A percentile compares a stretch with the other conserved stretches of the same genome.
Conservation (phyloP, 2,329 filamentous ascomycete genomes). For the Chaetomiaceae sp. region DNA sequence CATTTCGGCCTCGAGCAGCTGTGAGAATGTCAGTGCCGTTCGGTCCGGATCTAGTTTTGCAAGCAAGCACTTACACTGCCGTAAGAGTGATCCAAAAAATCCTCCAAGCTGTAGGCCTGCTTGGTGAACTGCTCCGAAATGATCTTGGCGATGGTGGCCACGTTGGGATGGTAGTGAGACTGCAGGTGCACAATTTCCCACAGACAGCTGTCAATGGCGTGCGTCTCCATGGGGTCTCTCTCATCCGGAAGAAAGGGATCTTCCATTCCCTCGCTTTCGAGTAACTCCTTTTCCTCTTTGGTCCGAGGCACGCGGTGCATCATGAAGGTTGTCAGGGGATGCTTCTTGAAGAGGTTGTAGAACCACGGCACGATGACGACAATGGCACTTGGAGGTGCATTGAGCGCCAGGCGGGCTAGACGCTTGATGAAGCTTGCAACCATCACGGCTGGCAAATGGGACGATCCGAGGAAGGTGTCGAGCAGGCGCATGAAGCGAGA, state of each 20-base stretch:
- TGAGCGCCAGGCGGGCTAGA: slow-evolving; percentile 77
- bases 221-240: slow-evolving; percentile 75
- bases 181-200: slow-evolving; percentile 94
- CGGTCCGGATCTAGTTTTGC: background rate
- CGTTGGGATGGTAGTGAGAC: slow-evolving; percentile 93
- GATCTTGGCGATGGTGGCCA: slow-evolving; percentile 89
- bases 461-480: slow-evolving; percentile 84
- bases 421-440: slow-evolving; percentile 96
- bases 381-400: slow-evolving; percentile 83
- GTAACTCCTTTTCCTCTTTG: slow-evolving; percentile 50
- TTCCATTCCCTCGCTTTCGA: slow-evolving; percentile 56
- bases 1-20: slow-evolving; percentile 82
- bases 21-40: slow-evolving; percentile 31
- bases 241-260: slow-evolving; percentile 79
- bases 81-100: slow-evolving; percentile 95
- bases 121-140: slow-evolving; percentile 97
- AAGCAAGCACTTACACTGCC: slow-evolving; percentile 56
- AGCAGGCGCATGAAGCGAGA: slow-evolving; percentile 90
- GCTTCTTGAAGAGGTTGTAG: slow-evolving; percentile 88
- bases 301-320: slow-evolving; percentile 72
- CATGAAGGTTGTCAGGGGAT: slow-evolving; percentile 93
- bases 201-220: slow-evolving; percentile 84
- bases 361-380: slow-evolving; percentile 88
- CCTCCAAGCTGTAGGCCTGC: slow-evolving; percentile 88
- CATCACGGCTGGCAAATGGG: slow-evolving; percentile 83